Evolutionary conservation across 192 early-diverging fungal genomes (phyloP).

Genomic region (Pilobolus umbonatus): DNA sequence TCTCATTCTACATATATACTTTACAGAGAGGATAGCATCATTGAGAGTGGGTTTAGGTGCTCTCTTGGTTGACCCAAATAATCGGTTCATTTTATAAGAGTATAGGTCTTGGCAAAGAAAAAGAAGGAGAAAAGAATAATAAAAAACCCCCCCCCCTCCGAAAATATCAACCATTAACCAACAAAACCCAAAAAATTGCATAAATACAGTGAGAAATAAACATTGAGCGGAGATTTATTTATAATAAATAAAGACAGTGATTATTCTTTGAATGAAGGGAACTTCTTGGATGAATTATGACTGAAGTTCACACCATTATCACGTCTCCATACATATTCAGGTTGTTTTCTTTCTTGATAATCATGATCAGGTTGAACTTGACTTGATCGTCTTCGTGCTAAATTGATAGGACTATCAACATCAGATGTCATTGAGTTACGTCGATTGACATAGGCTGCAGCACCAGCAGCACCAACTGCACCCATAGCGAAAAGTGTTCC

Average conservation of each 20-base stretch:
- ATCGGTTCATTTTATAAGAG: slow-evolving; percentile 68
- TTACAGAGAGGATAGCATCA: slow-evolving; percentile 76
- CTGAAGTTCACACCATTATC: slow-evolving; percentile 31
- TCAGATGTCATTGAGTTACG: slow-evolving; percentile 15
- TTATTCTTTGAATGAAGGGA: too few species aligned
- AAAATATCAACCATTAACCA: too few species aligned
- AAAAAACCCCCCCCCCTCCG: too few species aligned
- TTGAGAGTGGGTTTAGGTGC: slow-evolving; percentile 82
- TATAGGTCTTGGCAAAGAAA: background rate
- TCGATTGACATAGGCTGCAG: slow-evolving; percentile 22
- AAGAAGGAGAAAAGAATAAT: background rate
- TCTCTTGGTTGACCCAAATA: slow-evolving; percentile 88
- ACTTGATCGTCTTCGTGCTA: slow-evolving; percentile 27
- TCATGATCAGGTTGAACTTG: slow-evolving; percentile 12
- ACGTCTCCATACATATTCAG: slow-evolving; percentile 33
- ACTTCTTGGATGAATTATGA: slow-evolving; percentile 29
- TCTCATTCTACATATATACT: background rate
- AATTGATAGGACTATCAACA: slow-evolving; percentile 9
- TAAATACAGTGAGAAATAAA: too few species aligned
- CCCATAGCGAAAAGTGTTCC: slow-evolving; percentile 30
- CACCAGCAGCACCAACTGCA: slow-evolving; percentile 32
- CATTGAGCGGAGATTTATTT: too few species aligned
- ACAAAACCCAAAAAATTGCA: too few species aligned
- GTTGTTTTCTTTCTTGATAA: slow-evolving; percentile 25
- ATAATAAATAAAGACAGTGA: too few species aligned